Evolutionary conservation across 1,139 yeast species (phyloP).

Genomic region (Schwanniomyces etchellsii): DNA sequence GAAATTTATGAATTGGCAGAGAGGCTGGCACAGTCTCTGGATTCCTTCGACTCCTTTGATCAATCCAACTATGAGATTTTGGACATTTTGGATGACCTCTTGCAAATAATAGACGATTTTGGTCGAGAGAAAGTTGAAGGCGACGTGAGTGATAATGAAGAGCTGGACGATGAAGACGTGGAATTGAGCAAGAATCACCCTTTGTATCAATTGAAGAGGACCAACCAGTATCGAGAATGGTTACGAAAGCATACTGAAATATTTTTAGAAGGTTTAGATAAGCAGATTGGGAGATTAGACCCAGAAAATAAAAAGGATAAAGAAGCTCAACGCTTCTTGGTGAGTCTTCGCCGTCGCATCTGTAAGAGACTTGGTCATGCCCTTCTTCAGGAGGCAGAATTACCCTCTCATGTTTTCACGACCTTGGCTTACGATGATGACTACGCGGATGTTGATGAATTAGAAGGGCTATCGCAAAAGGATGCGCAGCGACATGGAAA

Average conservation of each 20-base stretch:
- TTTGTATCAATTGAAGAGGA: constrained; percentile 30
- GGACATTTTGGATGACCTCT: constrained; percentile 54
- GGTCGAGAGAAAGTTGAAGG: constrained; percentile 49
- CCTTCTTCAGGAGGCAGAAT: constrained; percentile 58
- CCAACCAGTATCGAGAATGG: constrained; percentile 45
- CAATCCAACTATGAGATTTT: constrained; percentile 44
- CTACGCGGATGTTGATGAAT: constrained; percentile 33
- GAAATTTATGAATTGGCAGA: constrained; percentile 42
- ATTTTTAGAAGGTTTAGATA: constrained; percentile 31
- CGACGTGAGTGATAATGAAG: constrained; percentile 24
- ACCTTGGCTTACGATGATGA: constrained; percentile 53
- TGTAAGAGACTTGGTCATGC: constrained; percentile 55
- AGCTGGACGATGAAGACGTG: constrained; percentile 18
- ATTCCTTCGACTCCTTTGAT: constrained; percentile 25
- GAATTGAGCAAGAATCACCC: constrained; percentile 50
- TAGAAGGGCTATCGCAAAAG: constrained; percentile 34
- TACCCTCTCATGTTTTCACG: constrained; percentile 51
- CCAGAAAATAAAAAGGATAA: constrained; percentile 7
- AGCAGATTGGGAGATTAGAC: constrained; percentile 5
- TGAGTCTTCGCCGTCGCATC: constrained; percentile 28
- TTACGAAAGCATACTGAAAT: constrained; percentile 48
- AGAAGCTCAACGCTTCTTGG: no score
- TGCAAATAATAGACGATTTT: constrained; percentile 62
- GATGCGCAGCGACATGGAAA: constrained; percentile 49
- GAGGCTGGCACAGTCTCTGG: constrained; percentile 18